Evolutionary conservation across 306 rosid species (phyloP).

Genomic region (Quercus variabilis): DNA sequence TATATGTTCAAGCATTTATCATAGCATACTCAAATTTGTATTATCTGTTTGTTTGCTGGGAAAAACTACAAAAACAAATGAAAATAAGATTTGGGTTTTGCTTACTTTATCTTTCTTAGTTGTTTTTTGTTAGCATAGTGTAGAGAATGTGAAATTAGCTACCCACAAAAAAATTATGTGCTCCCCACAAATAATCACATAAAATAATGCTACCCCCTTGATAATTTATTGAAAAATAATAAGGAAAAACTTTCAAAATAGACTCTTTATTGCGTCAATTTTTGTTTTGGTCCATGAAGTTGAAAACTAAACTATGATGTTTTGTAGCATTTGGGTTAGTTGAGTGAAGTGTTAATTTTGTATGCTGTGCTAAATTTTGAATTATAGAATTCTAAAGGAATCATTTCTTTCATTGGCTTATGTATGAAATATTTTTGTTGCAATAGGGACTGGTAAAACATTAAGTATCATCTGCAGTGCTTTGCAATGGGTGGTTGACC

Average conservation of each 20-base stretch:
- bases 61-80: not conserved
- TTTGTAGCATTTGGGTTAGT: not conserved
- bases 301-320: not conserved
- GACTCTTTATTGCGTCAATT: not conserved
- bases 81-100: not conserved
- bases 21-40: not conserved
- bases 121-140: not conserved
- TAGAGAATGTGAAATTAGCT: not conserved
- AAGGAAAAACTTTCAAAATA: not conserved
- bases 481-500: slow-evolving; percentile 84
- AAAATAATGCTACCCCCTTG: not conserved
- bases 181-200: no score
- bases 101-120: not conserved
- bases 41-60: not conserved
- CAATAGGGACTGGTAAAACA: slow-evolving; percentile 87
- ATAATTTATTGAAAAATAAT: not conserved
- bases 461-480: slow-evolving; percentile 88
- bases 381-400: not conserved
- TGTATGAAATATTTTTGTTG: slow-evolving; percentile 14
- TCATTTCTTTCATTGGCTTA: not conserved
- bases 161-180: no score
- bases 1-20: not conserved
- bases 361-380: not conserved
- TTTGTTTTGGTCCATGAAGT: not conserved
- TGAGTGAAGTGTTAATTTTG: not conserved